Conservation (phyloP, 2,329 filamentous ascomycete species). For the Paramyrothecium sp. region DNA sequence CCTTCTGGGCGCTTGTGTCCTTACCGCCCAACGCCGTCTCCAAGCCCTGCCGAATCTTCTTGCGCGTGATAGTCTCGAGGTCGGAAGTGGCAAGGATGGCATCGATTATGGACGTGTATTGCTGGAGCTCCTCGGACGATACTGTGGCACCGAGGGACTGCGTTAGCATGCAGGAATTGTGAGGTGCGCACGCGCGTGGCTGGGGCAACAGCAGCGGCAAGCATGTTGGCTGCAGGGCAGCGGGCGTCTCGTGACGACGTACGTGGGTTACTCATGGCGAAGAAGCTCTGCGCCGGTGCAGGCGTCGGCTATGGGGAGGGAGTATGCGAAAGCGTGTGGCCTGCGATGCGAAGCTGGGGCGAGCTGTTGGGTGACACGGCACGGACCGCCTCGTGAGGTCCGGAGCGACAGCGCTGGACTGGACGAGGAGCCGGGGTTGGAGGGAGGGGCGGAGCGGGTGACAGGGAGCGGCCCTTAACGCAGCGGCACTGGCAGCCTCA, state of each 20-base stretch:
- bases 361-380: neutral
- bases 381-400: neutral
- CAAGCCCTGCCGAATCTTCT: constrained; percentile 58
- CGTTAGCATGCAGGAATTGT: neutral
- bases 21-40: constrained; percentile 54
- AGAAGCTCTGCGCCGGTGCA: neutral
- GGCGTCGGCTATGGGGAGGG: too few relatives aligned
- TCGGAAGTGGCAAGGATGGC: constrained; percentile 56
- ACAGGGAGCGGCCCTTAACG: neutral
- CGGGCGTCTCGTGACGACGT: neutral
- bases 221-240: too few relatives aligned
- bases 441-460: neutral
- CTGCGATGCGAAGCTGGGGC: neutral
- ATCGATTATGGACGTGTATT: constrained; percentile 60
- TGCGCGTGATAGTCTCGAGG: constrained; percentile 61
- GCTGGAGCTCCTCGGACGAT: constrained; percentile 44
- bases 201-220: neutral
- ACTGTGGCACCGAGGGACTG: constrained; percentile 33
- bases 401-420: neutral
- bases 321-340: neutral
- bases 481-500: neutral
- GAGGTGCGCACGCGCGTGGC: neutral
- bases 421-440: neutral
- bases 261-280: neutral
- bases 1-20: constrained; percentile 60